Evolutionary conservation across 2,329 filamentous ascomycete species (phyloP), one percentile per base, ranked within the genome.

Genomic region (Sporothrix mexicana): DNA sequence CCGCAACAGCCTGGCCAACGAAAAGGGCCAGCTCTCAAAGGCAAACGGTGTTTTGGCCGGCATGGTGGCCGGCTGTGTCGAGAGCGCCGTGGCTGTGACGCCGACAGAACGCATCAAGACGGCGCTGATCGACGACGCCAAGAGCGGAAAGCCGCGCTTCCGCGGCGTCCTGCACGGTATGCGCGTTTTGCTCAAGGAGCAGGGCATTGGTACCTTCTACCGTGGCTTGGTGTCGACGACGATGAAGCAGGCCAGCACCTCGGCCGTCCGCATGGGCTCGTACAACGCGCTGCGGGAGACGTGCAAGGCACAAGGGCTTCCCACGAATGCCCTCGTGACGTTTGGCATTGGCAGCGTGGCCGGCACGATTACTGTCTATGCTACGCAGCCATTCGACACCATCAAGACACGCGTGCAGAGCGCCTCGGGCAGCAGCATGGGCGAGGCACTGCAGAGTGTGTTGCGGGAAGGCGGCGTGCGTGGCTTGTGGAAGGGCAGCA

Each of bases 91-190:
- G n/a, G 89, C 89, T 1, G 90, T 92, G 0, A 92, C 90, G 1
- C 90, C 90, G 0, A 91, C 88, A 0, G 90, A 92, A 77, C 84
- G 90, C 17, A 88, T 92, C 77, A 92, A 92, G 78, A 92, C 90
- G 0, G 89, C 89, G 0, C 78, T 92, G 0, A 82, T 82, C 68
- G 81, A 82, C 49, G 81, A 83, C 66, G 79, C 81, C 5, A 77
- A 78, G 30, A 71, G 73, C 7, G 73, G 73, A n/a, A 78, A 76
- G 17, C 43, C 43, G 47, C 76, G 77, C 0, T 82, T 80, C 70
- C 77, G 72, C 7, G 78, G 77, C 5, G 79, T 79, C 0, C 73
- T 77, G 7, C 79, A 83, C 55, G 81, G 80, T 1, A 73, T 83
- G 0, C 73, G 76, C 0, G 74, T 75, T 4, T 80, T 85, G 17